Base-by-base conservation (phyloP, 495 filamentous ascomycete species). In the Penicillium psychrofluorescens region DNA sequence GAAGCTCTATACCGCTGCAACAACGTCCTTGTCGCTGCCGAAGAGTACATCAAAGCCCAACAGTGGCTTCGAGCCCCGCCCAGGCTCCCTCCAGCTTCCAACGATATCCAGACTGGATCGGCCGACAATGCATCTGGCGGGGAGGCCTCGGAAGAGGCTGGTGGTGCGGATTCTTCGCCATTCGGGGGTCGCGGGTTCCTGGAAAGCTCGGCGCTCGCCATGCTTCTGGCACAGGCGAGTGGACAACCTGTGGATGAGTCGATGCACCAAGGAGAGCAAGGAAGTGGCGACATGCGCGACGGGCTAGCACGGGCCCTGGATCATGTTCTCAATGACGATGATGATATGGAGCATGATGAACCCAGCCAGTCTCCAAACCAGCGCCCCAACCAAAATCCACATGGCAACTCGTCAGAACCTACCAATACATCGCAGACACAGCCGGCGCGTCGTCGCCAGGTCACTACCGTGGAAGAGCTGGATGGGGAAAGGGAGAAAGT, bases 1-100 rank as follows among this genome's bases (percentile, higher is more conserved):
- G 90, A 96, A 62, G 88, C 86, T 12, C 64, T 90, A 5, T 95
- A 85, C 55, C 80, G 90, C 16, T 90, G 90, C 59, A 81, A 85
- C 44, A 86, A 88, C 45, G 73, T 75, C 27, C 51, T 63, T 9
- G 55, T 59, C 7, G 58, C 70, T 8, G 84, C 88, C 8, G 59
- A 70, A 32, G 85, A 91, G 49, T 96, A 96, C 54, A 92, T 87
- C 61, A 74, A 67, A 36, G 76, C 76, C 4, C 76, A 83, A 32
- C 58, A 42, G 3, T 66, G 61, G 54, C 45, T 71, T 10, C 61
- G 65, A 30, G 48, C 61, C 6, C 63, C 67, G 15, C 63, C 70
- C 10, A 70, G 80, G 36, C 74, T 83, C 41, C 78, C 80, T 7
- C 79, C 91, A 13, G 81, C 83, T 7, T 44, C 61, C 1, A 67